Conservation (phyloP, 2,329 filamentous ascomycete genomes). For the Xylaria sp. region DNA sequence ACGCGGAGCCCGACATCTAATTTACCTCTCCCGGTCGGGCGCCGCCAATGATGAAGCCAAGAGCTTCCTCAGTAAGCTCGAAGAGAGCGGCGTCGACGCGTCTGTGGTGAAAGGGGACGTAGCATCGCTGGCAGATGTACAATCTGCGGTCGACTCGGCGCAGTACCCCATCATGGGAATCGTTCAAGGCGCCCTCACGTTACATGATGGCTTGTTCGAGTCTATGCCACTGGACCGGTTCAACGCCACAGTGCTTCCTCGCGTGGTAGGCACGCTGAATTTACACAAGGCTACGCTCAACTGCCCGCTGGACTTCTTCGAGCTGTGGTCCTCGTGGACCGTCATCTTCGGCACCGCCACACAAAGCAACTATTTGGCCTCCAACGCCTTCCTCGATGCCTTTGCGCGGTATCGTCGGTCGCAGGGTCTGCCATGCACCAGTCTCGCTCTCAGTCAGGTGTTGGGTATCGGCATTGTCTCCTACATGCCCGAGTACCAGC, state of each 20-base stretch:
- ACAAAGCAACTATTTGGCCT: conserved; percentile 26
- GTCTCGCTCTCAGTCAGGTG: conserved; percentile 15
- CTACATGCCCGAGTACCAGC: conserved; percentile 17
- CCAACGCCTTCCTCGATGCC: conserved; percentile 25
- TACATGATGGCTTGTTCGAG: conserved; percentile 1
- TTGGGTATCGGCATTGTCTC: conserved; percentile 17
- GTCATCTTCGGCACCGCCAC: conserved; percentile 17
- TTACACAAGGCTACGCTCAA: conserved; percentile 10
- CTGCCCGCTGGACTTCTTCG: conserved; percentile 23
- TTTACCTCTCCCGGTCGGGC: conserved; percentile 11
- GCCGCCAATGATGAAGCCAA: conserved; percentile 16
- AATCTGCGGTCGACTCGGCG: background rate
- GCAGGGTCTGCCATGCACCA: conserved; percentile 10
- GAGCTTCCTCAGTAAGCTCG: background rate
- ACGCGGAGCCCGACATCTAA: conserved; percentile 16
- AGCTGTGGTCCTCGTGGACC: conserved; percentile 14
- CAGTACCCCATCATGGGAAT: conserved; percentile 16
- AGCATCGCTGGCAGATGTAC: conserved; percentile 14
- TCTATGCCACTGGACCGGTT: conserved; percentile 16
- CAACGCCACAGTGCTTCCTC: background rate
- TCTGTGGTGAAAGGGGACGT: conserved; percentile 16
- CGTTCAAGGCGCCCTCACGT: conserved; percentile 14
- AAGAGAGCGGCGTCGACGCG: conserved; percentile 3
- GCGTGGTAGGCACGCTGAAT: conserved; percentile 17
- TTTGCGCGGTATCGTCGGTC: conserved; percentile 18